Evolutionary conservation across 495 filamentous ascomycete genomes (phyloP).

Genomic region (Penicillium taxi): DNA sequence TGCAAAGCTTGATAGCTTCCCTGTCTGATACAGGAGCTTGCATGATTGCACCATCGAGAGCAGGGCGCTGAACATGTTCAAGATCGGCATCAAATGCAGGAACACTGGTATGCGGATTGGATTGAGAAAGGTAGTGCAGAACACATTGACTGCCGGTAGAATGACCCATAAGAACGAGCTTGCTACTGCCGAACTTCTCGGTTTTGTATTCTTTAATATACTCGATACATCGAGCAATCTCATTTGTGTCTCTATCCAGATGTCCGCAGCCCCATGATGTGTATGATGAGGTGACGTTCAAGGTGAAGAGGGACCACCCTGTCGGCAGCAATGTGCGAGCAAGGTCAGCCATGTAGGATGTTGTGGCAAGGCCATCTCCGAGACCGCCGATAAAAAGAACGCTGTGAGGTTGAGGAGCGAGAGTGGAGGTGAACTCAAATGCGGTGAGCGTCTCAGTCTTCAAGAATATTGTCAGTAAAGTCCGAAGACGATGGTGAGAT

Average conservation of each 20-base stretch:
- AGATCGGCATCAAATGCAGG: constrained; percentile 27
- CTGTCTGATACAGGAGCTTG: constrained; percentile 71
- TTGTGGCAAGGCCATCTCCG: constrained; percentile 66
- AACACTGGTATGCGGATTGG: constrained; percentile 23
- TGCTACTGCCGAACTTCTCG: constrained; percentile 34
- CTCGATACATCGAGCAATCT: constrained; percentile 60
- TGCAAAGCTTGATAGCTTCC: constrained; percentile 45
- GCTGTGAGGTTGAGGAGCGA: constrained; percentile 46
- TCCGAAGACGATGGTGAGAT: background rate
- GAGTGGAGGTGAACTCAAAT: constrained; percentile 34
- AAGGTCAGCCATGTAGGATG: constrained; percentile 50
- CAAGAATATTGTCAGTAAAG: background rate
- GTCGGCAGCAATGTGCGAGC: constrained; percentile 47
- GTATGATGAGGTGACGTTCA: constrained; percentile 57
- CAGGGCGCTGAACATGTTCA: constrained; percentile 22
- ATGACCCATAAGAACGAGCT: constrained; percentile 76
- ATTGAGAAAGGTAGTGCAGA: constrained; percentile 55
- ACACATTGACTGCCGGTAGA: constrained; percentile 80
- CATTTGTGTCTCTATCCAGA: constrained; percentile 62
- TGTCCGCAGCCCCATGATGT: constrained; percentile 63
- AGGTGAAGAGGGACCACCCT: constrained; percentile 53
- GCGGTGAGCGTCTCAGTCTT: constrained; percentile 41
- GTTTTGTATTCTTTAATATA: constrained; percentile 52
- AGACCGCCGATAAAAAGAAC: constrained; percentile 79
- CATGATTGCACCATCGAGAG: constrained; percentile 64